A percentile compares a stretch with the other conserved stretches of the same genome.
These are phyloP conservation scores for Phytophthora crassamura DNA, from an alignment of 352 stramenopile genomes.

Conservation along the genomic window DNA sequence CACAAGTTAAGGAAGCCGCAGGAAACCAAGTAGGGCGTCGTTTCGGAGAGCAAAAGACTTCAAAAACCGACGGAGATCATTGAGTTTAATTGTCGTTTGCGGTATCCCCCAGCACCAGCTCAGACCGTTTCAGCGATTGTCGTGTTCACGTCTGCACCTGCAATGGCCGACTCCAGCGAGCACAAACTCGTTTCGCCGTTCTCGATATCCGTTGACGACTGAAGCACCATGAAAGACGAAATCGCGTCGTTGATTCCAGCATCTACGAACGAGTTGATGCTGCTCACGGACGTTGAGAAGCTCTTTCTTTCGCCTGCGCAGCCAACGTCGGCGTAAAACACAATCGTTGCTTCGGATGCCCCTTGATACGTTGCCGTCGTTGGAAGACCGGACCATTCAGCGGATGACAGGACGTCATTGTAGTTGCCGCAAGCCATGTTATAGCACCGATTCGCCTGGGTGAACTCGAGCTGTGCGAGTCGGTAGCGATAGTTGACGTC, in stretches of 20 bases:
- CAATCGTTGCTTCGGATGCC: constrained; percentile 5
- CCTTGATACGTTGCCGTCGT: constrained; percentile 7
- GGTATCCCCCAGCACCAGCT: too few relatives aligned
- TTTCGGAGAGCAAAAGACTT: too few relatives aligned
- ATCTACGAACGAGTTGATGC: constrained; percentile 12
- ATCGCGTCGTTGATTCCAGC: constrained; percentile 19
- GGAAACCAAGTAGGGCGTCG: too few relatives aligned
- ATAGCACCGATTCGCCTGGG: constrained; percentile 24
- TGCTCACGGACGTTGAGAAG: constrained; percentile 8
- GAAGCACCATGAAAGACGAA: constrained; percentile 29
- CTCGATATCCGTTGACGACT: constrained; percentile 15
- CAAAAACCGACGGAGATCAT: too few relatives aligned
- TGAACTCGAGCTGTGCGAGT: constrained; percentile 14
- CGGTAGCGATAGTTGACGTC: constrained; percentile 18
- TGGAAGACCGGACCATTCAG: constrained; percentile 24
- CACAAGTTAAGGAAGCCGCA: too few relatives aligned
- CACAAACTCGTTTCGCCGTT: constrained; percentile 18
- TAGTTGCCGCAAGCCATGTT: constrained; percentile 20
- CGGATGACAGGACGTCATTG: constrained; percentile 23
- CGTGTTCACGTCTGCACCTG: too few relatives aligned
- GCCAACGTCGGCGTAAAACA: constrained; percentile 18
- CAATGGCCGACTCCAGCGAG: background rate
- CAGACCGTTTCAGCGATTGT: too few relatives aligned
- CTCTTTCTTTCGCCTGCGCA: constrained; percentile 22
- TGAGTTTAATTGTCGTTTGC: too few relatives aligned